Base-by-base conservation (phyloP, 345 rosid species). In the Eucalyptus sp. region DNA sequence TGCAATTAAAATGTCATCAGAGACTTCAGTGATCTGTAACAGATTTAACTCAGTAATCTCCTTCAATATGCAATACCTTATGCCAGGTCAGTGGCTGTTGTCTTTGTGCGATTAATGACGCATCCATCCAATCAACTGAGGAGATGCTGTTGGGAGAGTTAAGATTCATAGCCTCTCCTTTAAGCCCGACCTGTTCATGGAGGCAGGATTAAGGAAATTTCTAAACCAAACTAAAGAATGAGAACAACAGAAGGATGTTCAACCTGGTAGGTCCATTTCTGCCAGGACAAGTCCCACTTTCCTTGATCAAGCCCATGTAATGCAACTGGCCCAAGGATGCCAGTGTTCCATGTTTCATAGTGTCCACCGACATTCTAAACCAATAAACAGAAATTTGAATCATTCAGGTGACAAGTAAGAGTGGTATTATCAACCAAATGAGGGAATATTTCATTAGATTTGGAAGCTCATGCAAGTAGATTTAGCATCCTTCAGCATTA, bases 181-280 rank as follows among this genome's bases (percentile, higher is more conserved):
- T 98, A 86, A 98, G 93, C n/a, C 99, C 99, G 48, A 96, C 98
- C 99, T 97, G 95, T 91, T 91, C 46, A 83, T 66, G 86, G 76
- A 83, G 16, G 81, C 86, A 58, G 90, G 46, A 50, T 90, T 86
- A 46, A 33, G 43, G 52, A 37, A 24, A 54, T 80, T 91, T 60
- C 88, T 88, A 60, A 4, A 50, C 84, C 50, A 33, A 56, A 84
- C 3, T 20, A 58, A 46, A 79, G 50, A 87, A 44, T 84, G 50
- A 89, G 25, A 24, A 76, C 37, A 68, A 52, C 18, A 87, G 58
- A 84, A 87, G 64, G 87, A 51, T 91, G 51, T 52, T 86, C 33
- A 81, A 97, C 99, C 98, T 97, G 99, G 86, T 98, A 98, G 46
- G 99, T 98, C 99, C 99, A 98, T 86, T 96, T 96, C 89, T 96